These are phyloP conservation scores for Podaxis sp. DNA, from an alignment of 768 basidiomycete species.

Conservation along the genomic window DNA sequence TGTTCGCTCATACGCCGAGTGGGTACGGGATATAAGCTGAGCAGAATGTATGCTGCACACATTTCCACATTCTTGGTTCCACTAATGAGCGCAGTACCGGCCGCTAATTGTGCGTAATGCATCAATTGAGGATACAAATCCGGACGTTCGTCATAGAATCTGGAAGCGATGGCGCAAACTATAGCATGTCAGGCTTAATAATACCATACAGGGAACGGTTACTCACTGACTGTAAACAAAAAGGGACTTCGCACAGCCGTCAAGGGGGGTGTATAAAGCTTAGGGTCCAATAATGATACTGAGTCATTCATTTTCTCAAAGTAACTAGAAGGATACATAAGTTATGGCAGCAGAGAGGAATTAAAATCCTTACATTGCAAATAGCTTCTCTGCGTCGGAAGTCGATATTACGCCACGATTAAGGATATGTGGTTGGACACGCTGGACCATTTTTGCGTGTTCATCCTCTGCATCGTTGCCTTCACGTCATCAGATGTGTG, in stretches of 20 bases:
- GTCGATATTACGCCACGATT: slow-evolving; percentile 60
- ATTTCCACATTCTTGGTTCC: slow-evolving; percentile 84
- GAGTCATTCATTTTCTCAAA: slow-evolving; percentile 80
- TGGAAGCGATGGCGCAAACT: slow-evolving; percentile 88
- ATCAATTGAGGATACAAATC: slow-evolving; percentile 69
- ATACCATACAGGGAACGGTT: neutral
- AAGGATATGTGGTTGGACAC: slow-evolving; percentile 64
- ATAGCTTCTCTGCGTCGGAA: slow-evolving; percentile 67
- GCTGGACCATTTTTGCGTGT: slow-evolving; percentile 37
- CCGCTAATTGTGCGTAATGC: slow-evolving; percentile 74
- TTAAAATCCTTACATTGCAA: slow-evolving; percentile 53
- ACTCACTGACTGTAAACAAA: slow-evolving; percentile 87
- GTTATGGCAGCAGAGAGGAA: neutral
- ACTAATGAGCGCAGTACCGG: slow-evolving; percentile 72
- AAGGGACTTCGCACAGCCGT: slow-evolving; percentile 86
- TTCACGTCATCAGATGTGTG: neutral
- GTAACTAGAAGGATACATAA: slow-evolving; percentile 43
- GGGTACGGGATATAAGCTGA: slow-evolving; percentile 76
- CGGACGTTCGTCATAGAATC: slow-evolving; percentile 71
- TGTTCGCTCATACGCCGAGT: slow-evolving; percentile 86
- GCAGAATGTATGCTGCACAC: slow-evolving; percentile 77
- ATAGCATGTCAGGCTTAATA: neutral
- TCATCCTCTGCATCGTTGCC: neutral
- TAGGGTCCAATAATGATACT: slow-evolving; percentile 75
- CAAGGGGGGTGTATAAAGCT: slow-evolving; percentile 79